These are phyloP conservation scores for Cenococcum geophilum DNA, from an alignment of 495 filamentous ascomycete genomes.

Conservation along the genomic window DNA sequence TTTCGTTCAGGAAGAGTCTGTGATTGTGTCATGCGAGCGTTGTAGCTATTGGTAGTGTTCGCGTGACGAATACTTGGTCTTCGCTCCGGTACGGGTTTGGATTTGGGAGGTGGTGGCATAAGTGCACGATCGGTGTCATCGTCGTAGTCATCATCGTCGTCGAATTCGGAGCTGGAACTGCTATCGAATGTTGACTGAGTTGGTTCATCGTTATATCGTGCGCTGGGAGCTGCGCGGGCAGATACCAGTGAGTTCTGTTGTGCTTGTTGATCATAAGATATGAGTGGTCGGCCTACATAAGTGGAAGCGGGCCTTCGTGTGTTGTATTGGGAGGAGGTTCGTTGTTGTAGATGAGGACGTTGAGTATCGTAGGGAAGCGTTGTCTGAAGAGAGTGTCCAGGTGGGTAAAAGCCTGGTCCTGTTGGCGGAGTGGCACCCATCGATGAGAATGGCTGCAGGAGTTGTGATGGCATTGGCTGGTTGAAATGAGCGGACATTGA, in stretches of 20 bases:
- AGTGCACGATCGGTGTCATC: constrained; percentile 9
- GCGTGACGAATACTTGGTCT: constrained; percentile 22
- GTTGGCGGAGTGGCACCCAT: constrained; percentile 14
- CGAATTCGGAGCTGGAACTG: constrained; percentile 18
- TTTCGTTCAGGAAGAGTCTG: constrained; percentile 13
- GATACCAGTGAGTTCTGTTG: constrained; percentile 10
- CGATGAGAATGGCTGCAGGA: constrained; percentile 4
- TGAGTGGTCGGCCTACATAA: constrained; percentile 13
- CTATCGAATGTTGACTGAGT: constrained; percentile 10
- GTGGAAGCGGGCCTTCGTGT: constrained; percentile 17
- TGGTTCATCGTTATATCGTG: constrained; percentile 1
- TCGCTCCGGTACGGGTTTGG: constrained; percentile 4
- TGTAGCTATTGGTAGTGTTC: constrained; percentile 13
- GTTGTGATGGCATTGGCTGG: constrained; percentile 11
- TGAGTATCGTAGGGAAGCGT: constrained; percentile 14
- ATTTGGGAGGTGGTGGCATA: constrained; percentile 20
- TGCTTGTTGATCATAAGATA: constrained; percentile 9
- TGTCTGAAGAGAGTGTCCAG: constrained; percentile 4
- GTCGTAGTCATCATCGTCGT: constrained; percentile 16
- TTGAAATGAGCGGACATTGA: constrained; percentile 21
- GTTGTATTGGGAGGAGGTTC: constrained; percentile 18
- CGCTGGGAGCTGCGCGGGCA: constrained; percentile 4
- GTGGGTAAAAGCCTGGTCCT: constrained; percentile 4
- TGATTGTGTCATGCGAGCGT: constrained; percentile 22
- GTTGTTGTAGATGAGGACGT: constrained; percentile 6